A percentile compares a stretch with the other conserved stretches of the same genome.
Evolutionary conservation across 352 stramenopile species (phyloP).

Genomic region (Phytophthora ohioensis): DNA sequence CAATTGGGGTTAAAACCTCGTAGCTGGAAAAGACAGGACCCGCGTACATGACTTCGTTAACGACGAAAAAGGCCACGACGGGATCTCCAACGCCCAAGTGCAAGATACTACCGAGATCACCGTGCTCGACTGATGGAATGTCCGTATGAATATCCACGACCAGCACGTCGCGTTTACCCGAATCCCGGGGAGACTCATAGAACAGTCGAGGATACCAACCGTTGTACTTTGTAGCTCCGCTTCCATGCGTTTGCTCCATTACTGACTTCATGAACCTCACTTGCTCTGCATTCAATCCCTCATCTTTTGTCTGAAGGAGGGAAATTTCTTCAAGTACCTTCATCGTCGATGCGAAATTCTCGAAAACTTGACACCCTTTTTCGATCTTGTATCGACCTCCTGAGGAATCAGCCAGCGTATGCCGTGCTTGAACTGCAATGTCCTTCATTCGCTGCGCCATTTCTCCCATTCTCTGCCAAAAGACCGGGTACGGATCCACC

Average conservation of each 20-base stretch:
- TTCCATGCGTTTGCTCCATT: slow-evolving; percentile 26
- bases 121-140: not conserved
- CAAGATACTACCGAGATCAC: slow-evolving; percentile 11
- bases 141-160: slow-evolving; percentile 14
- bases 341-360: slow-evolving; percentile 24
- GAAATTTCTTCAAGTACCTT: slow-evolving; percentile 22
- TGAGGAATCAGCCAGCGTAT: too few relatives aligned
- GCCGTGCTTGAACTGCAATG: not conserved
- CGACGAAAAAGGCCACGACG: slow-evolving; percentile 15
- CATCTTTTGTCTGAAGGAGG: slow-evolving; percentile 2
- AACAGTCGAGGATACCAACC: slow-evolving; percentile 25
- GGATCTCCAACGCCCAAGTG: slow-evolving; percentile 16
- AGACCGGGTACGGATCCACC: slow-evolving; percentile 38
- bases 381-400: too few relatives aligned
- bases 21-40: slow-evolving; percentile 26
- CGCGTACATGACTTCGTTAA: slow-evolving; percentile 19
- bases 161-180: slow-evolving; percentile 21
- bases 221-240: slow-evolving; percentile 3
- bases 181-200: slow-evolving; percentile 6
- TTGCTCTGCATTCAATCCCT: slow-evolving; percentile 15
- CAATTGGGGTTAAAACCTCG: slow-evolving; percentile 18
- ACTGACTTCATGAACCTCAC: slow-evolving; percentile 35
- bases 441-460: slow-evolving; percentile 17
- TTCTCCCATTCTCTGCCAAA: slow-evolving; percentile 28
- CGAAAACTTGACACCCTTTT: too few relatives aligned